Evolutionary conservation across 345 rosid genomes (phyloP), one percentile per base, ranked within the genome.

Genomic region (Cardamine resedifolia): DNA sequence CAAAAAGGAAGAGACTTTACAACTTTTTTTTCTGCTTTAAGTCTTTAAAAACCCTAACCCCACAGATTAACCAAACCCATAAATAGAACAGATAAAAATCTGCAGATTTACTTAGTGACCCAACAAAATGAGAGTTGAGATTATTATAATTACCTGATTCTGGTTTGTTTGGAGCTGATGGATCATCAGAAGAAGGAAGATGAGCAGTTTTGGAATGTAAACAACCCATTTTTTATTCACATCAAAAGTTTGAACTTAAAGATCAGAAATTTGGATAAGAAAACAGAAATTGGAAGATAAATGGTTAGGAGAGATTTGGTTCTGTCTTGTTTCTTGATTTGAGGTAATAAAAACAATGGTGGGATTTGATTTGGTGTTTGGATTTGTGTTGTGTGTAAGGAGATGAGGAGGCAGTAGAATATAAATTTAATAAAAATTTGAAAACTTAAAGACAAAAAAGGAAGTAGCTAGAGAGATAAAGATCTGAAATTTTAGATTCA

Each of bases 201-300:
- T 85, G 83, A 21, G 86, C 64, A 33, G 96, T 90, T 81, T 86
- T 93, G 61, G 98, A 93, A 83, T 89, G 98, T 68, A 90, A 82
- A 59, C 98, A 93, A 70, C 98, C 98, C 98, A 93, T 93, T 59
- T 93, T 59, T 69, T 16, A 70, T 63, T 68, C 66, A 71, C 80
- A 64, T 70, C 75, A 75, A 74, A 73, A 19, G 43, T 9, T 65
- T 30, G 3, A 73, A 33, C 49, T 16, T 73, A 66, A 74, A 49
- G 21, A 39, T 39, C 0, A 68, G 57, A 68, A 60, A 68, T 50
- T 66, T 50, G 66, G 68, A 75, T 36, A 26, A 36, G 62, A 67
- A 65, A 66, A 27, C 38, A 74, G 48, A 31, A 23, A 57, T 6
- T 49, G 5, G 53, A 47, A 61, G 70, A 34, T 24, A 1, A 21